Percentiles rank a stretch among this genome's conserved stretches.
Evolutionary conservation across 352 stramenopile genomes (phyloP).

Genomic region (Pythium sukuiense): DNA sequence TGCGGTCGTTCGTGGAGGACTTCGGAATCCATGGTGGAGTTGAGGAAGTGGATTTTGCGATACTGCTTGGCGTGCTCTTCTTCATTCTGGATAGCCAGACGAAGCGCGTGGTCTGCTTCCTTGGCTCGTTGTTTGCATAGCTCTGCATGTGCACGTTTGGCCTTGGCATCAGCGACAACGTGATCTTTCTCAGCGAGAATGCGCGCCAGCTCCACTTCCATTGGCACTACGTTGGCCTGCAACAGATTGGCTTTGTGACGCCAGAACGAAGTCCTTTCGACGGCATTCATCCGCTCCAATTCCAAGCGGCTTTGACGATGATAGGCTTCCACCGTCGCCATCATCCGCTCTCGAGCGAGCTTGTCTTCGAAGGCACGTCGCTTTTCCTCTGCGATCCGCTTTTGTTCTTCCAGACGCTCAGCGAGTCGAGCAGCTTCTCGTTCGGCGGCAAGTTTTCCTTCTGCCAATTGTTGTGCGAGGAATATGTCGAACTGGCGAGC

Average conservation of each 20-base stretch:
- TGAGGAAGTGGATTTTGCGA: conserved; percentile 49
- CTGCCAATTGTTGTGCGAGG: conserved; percentile 53
- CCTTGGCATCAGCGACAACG: conserved; percentile 51
- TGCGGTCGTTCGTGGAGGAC: conserved; percentile 68
- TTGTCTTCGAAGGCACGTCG: conserved; percentile 47
- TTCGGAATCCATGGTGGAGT: conserved; percentile 64
- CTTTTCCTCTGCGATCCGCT: conserved; percentile 46
- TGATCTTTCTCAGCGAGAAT: conserved; percentile 52
- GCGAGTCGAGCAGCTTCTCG: conserved; percentile 42
- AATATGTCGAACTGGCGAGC: conserved; percentile 66
- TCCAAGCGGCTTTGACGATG: conserved; percentile 34
- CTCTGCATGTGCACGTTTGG: conserved; percentile 46
- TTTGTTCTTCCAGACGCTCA: conserved; percentile 46
- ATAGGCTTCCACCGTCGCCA: conserved; percentile 59
- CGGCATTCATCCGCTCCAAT: conserved; percentile 51
- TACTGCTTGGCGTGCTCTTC: conserved; percentile 36
- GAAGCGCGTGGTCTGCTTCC: conserved; percentile 37
- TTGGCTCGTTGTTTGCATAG: conserved; percentile 40
- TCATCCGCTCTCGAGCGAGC: conserved; percentile 66
- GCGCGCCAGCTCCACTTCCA: conserved; percentile 44
- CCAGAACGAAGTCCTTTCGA: conserved; percentile 49
- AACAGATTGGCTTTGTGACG: conserved; percentile 22
- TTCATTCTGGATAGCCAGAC: conserved; percentile 37
- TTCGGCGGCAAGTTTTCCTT: conserved; percentile 49
- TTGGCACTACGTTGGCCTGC: conserved; percentile 31